A percentile compares a stretch with the other conserved stretches of the same genome.
These are phyloP conservation scores for Gastroboletus turbinatus DNA, from an alignment of 1,284 basidiomycete species.

Conservation along the genomic window DNA sequence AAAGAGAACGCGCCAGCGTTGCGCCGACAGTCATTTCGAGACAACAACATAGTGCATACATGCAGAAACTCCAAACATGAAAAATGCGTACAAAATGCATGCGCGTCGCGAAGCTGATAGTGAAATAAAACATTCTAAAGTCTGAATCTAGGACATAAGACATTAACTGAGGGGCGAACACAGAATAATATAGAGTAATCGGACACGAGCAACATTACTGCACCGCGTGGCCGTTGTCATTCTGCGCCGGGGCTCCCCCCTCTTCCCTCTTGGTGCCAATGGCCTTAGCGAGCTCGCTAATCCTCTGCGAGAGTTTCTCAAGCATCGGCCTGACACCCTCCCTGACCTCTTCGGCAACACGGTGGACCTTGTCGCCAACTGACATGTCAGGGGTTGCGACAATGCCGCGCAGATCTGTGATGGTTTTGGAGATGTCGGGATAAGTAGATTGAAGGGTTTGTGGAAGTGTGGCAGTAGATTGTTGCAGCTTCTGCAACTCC, in stretches of 20 bases:
- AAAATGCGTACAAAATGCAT: constrained; percentile 25
- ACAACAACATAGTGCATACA: constrained; percentile 19
- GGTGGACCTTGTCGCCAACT: constrained; percentile 56
- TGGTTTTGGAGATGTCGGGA: constrained; percentile 48
- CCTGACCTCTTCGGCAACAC: constrained; percentile 56
- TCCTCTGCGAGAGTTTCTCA: constrained; percentile 35
- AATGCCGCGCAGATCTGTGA: constrained; percentile 52
- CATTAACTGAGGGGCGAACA: constrained; percentile 15
- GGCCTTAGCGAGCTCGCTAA: constrained; percentile 24
- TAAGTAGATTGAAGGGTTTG: constrained; percentile 54
- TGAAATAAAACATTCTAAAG: constrained; percentile 25
- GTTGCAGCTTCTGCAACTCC: constrained; percentile 65
- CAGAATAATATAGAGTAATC: constrained; percentile 14
- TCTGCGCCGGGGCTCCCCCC: background rate
- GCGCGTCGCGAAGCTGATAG: constrained; percentile 6
- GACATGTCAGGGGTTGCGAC: constrained; percentile 54
- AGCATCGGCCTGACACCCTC: constrained; percentile 60
- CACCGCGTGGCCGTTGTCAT: constrained; percentile 12
- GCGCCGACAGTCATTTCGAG: constrained; percentile 1
- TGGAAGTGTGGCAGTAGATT: constrained; percentile 55
- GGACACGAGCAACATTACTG: constrained; percentile 3
- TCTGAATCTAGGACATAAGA: constrained; percentile 29
- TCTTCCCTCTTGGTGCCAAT: constrained; percentile 34
- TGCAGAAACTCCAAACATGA: constrained; percentile 10
- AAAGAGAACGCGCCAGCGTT: background rate